Evolutionary conservation across 2,329 filamentous ascomycete species (phyloP).

Genomic region (Xylariaceae sp.): DNA sequence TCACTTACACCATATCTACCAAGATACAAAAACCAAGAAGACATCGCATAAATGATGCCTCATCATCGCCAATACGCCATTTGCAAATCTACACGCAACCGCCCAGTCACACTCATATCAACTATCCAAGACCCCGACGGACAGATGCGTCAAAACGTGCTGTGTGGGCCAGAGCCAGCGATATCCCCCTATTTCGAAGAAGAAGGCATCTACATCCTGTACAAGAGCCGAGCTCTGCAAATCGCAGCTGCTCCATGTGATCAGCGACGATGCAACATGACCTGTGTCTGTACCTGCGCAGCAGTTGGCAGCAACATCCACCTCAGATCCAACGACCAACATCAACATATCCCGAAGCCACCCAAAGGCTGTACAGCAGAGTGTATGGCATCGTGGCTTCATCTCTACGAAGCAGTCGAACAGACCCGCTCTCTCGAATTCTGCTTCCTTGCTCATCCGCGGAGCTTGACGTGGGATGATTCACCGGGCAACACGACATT

Average conservation of each 20-base stretch:
- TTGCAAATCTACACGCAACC: constrained; percentile 8
- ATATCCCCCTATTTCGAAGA: constrained; percentile 4
- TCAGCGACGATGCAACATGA: constrained; percentile 12
- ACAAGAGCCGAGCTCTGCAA: constrained; percentile 19
- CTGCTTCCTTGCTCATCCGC: constrained; percentile 15
- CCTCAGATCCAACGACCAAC: background rate
- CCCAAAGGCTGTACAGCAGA: constrained; percentile 7
- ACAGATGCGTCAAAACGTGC: constrained; percentile 11
- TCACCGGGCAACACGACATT: constrained; percentile 6
- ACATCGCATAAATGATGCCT: background rate
- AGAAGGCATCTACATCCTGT: constrained; percentile 22
- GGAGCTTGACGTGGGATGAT: constrained; percentile 12
- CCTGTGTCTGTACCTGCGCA: constrained; percentile 17
- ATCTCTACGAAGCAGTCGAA: constrained; percentile 14
- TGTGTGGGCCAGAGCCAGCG: constrained; percentile 8
- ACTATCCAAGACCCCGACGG: constrained; percentile 8
- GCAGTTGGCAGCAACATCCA: background rate
- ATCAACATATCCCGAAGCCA: too few relatives aligned
- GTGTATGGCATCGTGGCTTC: constrained; percentile 15
- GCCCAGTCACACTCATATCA: constrained; percentile 12
- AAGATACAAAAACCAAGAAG: background rate
- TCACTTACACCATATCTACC: background rate
- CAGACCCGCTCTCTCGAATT: constrained; percentile 5
- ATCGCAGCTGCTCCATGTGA: constrained; percentile 20
- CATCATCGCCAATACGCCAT: constrained; percentile 2